Percentiles rank a stretch among this genome's conserved stretches.
Evolutionary conservation across 768 basidiomycete species (phyloP).

Genomic region (Pisolithus marmoratus): DNA sequence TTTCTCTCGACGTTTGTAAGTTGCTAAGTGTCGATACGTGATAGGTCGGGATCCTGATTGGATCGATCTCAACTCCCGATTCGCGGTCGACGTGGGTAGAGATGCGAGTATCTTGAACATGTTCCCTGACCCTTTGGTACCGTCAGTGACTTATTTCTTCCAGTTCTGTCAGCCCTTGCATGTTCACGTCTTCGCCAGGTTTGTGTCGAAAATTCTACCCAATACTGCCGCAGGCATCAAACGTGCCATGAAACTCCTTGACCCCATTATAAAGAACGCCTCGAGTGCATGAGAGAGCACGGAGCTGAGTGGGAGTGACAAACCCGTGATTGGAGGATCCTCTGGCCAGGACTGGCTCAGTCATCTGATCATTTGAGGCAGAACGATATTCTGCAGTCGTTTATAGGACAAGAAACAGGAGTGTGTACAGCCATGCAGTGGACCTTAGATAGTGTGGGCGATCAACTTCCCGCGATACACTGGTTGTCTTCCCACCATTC

Average conservation of each 20-base stretch:
- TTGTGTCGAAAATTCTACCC: slow-evolving; percentile 10
- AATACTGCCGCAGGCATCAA: slow-evolving; percentile 1
- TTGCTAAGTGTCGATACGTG: slow-evolving; percentile 6
- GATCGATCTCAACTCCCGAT: slow-evolving; percentile 24
- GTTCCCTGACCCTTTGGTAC: slow-evolving; percentile 29
- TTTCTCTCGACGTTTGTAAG: slow-evolving; percentile 28
- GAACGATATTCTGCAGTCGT: no score
- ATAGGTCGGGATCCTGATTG: slow-evolving; percentile 38
- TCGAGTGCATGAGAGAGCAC: slow-evolving; percentile 13
- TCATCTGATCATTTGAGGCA: no score
- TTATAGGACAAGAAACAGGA: no score
- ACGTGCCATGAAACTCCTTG: slow-evolving; percentile 12
- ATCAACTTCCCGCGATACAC: no score
- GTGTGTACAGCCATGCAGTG: no score
- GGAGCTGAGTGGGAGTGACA: slow-evolving; percentile 21
- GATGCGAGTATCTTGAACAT: slow-evolving; percentile 14
- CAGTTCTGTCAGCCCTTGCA: not conserved
- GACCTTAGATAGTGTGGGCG: no score
- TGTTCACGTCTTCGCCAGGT: slow-evolving; percentile 4
- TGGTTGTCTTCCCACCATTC: no score
- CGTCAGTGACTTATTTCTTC: slow-evolving; percentile 15
- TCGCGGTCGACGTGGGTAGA: slow-evolving; percentile 23
- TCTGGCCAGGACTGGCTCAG: no score
- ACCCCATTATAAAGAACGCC: slow-evolving; percentile 29
- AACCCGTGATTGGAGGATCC: slow-evolving; percentile 24